Evolutionary conservation across 148 eudicot genomes (phyloP).

Genomic region (Dianthus caryophyllus): DNA sequence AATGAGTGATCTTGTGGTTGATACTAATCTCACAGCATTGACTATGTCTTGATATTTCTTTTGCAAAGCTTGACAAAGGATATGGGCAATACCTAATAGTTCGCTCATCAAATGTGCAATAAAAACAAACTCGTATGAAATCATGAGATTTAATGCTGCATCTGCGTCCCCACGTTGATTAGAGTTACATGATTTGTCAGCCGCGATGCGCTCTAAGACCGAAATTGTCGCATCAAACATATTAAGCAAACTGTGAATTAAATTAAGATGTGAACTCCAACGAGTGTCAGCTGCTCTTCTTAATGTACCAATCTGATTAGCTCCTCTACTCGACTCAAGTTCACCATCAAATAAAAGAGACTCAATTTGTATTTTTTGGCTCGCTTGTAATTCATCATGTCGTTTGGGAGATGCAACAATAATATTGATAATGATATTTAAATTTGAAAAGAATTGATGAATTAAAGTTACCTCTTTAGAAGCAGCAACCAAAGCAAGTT

Average conservation of each 20-base stretch:
- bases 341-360: too few relatives aligned
- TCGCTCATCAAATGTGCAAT: too few relatives aligned
- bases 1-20: too few relatives aligned
- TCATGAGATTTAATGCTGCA: background rate
- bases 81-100: too few relatives aligned
- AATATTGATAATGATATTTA: too few relatives aligned
- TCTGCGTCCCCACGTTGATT: constrained; percentile 8
- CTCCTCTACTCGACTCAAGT: background rate
- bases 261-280: constrained; percentile 8
- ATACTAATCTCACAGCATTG: too few relatives aligned
- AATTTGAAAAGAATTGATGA: background rate
- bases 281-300: constrained; percentile 7
- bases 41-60: too few relatives aligned
- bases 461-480: background rate
- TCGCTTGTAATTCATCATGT: too few relatives aligned
- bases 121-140: too few relatives aligned
- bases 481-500: background rate
- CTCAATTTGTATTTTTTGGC: background rate
- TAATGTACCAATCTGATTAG: constrained; percentile 8
- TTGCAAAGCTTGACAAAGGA: too few relatives aligned
- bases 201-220: background rate
- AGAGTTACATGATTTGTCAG: constrained; percentile 6
- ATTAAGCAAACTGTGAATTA: background rate
- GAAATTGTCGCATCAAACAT: constrained; percentile 14
- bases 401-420: background rate